These are phyloP conservation scores for Dalechampia spathulata DNA, from an alignment of 441 rosid genomes.

Conservation along the genomic window DNA sequence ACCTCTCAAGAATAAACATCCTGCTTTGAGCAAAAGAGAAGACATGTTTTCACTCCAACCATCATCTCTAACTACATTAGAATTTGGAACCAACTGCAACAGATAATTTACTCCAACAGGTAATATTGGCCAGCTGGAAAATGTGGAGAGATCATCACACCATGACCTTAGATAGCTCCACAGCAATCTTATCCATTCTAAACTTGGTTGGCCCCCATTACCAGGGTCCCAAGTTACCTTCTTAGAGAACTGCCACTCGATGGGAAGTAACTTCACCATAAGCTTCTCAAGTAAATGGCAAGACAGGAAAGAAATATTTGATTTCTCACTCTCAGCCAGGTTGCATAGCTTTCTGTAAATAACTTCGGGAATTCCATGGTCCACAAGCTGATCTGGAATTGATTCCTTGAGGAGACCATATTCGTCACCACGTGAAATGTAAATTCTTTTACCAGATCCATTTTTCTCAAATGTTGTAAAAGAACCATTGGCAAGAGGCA, in stretches of 20 bases:
- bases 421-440: constrained; percentile 63
- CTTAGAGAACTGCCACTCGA: constrained; percentile 79
- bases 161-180: constrained; percentile 80
- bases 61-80: constrained; percentile 70
- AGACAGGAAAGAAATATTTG: constrained; percentile 76
- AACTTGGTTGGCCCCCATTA: constrained; percentile 69
- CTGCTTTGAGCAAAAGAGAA: constrained; percentile 78
- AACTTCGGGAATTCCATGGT: constrained; percentile 54
- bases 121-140: constrained; percentile 95
- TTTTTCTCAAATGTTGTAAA: constrained; percentile 69
- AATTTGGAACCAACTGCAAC: constrained; percentile 64
- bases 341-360: constrained; percentile 62
- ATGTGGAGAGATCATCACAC: constrained; percentile 85
- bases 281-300: constrained; percentile 88
- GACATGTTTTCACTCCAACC: constrained; percentile 99
- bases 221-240: constrained; percentile 86
- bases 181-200: constrained; percentile 74
- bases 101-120: constrained; percentile 77
- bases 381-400: constrained; percentile 82
- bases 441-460: constrained; percentile 78
- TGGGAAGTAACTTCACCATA: constrained; percentile 76
- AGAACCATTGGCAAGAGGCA: constrained; percentile 93
- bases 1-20: constrained; percentile 74
- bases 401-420: constrained; percentile 79
- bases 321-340: constrained; percentile 64